Evolutionary conservation across 176 grass and related monocot genomes (phyloP), one percentile per base, ranked within the genome.

Genomic region (Alloteropsis semialata): DNA sequence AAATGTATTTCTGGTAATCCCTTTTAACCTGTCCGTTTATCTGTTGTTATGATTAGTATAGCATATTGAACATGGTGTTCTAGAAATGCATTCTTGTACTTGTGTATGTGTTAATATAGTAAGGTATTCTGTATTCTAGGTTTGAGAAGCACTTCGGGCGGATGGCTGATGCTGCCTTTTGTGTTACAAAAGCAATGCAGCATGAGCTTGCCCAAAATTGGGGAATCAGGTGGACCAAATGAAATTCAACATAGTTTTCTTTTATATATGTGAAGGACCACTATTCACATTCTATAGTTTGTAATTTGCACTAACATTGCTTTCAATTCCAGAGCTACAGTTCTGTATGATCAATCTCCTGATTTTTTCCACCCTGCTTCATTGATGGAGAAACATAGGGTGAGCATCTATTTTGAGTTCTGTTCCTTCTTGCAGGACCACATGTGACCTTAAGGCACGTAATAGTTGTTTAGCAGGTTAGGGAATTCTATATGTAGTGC

Each of bases 121-220:
- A 80, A 19, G 13, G 3, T 48, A 10, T 53, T 50, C 41, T 65
- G 41, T 71, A 67, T 86, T 85, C 43, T 90, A 99, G 97, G 97
- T 96, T 99, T 41, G 91, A 99, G 82, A 94, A 85, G 51, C 87
- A 92, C 77, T 99, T 99, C 86, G 97, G 93, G 19, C 81, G 37
- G 80, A 94, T 90, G 91, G 91, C 93, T 10, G 88, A 99, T 87
- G 91, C 81, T 75, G 84, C 97, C 66, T 87, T 99, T 28, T 99
- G 97, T 62, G 93, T 99, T 58, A 96, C 97, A 30, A 90, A 93
- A 83, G 93, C 97, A 85, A 99, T 99, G 97, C 93, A 94, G 63
- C 93, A 99, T 58, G 97, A 99, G 76, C 97, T 96, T 92, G 85
- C 80, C 90, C 93, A 99, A 84, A 99, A 99, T 59, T 99, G 97